Percentiles rank a stretch among this genome's conserved stretches.
Evolutionary conservation across 495 filamentous ascomycete species (phyloP).

Genomic region (Neurospora sp.): DNA sequence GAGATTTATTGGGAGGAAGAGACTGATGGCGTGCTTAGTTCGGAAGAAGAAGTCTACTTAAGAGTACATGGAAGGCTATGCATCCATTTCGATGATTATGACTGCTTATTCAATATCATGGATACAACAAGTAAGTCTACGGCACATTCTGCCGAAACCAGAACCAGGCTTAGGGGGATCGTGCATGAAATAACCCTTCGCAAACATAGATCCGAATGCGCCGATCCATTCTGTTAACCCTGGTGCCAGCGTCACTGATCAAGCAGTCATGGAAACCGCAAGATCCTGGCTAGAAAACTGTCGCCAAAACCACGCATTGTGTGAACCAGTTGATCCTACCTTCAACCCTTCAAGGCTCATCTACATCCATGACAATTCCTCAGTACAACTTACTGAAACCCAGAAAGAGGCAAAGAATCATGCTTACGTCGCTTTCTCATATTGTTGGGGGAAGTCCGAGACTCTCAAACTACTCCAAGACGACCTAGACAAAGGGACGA

Average conservation of each 20-base stretch:
- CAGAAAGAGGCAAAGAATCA: neutral
- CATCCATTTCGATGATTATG: accelerated
- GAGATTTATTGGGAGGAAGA: no score
- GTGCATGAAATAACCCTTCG: neutral
- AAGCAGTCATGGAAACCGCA: neutral
- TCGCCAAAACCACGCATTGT: neutral
- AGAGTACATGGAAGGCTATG: accelerated
- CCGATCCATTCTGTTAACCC: neutral
- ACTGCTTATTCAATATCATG: accelerated
- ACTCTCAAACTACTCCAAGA: neutral
- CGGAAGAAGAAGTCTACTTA: neutral
- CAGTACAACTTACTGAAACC: neutral
- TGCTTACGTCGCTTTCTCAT: neutral
- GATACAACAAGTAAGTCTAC: neutral
- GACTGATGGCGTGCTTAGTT: no score
- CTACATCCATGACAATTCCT: neutral
- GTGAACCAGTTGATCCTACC: neutral
- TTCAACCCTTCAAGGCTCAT: neutral
- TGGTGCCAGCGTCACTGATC: neutral
- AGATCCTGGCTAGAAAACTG: neutral
- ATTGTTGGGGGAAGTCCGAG: neutral
- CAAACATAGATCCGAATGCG: neutral
- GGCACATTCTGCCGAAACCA: neutral
- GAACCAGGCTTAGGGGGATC: neutral
- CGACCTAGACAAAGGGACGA: neutral